Conservation (phyloP, 78 protist species). For the Protostelium mycophagum region DNA sequence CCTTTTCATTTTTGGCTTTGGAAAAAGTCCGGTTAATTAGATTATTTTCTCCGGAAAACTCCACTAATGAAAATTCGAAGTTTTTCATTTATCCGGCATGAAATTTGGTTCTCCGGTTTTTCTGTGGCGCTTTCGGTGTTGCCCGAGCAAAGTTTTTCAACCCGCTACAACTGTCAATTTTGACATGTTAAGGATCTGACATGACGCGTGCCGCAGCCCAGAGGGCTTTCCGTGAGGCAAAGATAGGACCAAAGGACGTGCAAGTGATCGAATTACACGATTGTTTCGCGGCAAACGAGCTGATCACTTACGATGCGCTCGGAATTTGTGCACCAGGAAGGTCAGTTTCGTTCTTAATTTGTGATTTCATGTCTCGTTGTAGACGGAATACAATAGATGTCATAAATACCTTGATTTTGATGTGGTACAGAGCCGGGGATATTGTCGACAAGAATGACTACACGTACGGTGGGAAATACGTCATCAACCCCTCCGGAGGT, state of each 20-base stretch:
- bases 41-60: too few relatives aligned
- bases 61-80: too few relatives aligned
- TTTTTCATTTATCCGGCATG: too few relatives aligned
- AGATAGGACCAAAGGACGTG: slow-evolving; percentile 3
- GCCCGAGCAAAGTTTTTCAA: too few relatives aligned
- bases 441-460: slow-evolving; percentile 13
- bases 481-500: slow-evolving; percentile 51
- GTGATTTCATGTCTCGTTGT: too few relatives aligned
- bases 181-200: neutral
- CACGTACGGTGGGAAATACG: slow-evolving; percentile 56
- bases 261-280: slow-evolving; percentile 49
- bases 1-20: too few relatives aligned
- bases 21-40: too few relatives aligned
- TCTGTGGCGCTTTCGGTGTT: too few relatives aligned
- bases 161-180: neutral
- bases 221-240: slow-evolving; percentile 6
- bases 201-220: slow-evolving; percentile 23
- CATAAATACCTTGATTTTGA: too few relatives aligned
- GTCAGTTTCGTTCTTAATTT: slow-evolving; percentile 8
- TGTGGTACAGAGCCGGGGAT: neutral
- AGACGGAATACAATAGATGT: too few relatives aligned
- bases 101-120: too few relatives aligned
- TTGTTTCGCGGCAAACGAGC: slow-evolving; percentile 53
- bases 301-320: slow-evolving; percentile 43
- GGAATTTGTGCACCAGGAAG: slow-evolving; percentile 23